Evolutionary conservation across 1,284 basidiomycete species (phyloP), one percentile per base, ranked within the genome.

Genomic region (Rhodotorula sp.): DNA sequence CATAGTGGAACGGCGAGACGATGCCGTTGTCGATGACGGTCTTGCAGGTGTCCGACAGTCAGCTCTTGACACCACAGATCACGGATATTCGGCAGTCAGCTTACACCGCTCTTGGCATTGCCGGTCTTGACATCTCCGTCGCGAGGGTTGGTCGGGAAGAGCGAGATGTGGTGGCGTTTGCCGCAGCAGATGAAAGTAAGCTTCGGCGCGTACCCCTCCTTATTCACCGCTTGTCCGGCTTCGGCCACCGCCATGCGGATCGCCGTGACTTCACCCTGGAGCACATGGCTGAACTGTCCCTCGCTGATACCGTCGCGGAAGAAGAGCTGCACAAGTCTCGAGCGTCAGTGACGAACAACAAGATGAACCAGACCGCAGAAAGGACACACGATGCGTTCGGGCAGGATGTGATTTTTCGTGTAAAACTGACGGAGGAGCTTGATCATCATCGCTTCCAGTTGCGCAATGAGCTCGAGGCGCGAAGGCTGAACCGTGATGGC

Each of bases 111-210:
- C 17, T 29, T 37, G 44, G 45, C 51, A 29, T 62, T 62, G 29
- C 60, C 55, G 24, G 56, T 44, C 56, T 58, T 58, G 22, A 12
- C 24, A 18, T 58, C 56, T 24, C 14, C 22, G 24, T 42, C 42
- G 24, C 4, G 24, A 4, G 7, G n/a, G 6, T 17, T 17, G 4
- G 15, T 15, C 45, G 70, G 64, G 57, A 71, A 71, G 46, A 71
- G 5, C n/a, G 62, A 60, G 15, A 90, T 90, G 78, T 91, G 89
- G 75, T 91, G 60, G 6, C 46, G 22, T 30, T 61, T 61, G 30
- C 88, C 89, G 78, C 89, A 91, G 67, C 91, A 86, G 71, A 92
- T 86, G 72, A 91, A 89, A 14, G 87, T 89, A 17, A 93, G 80
- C 86, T 46, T 15, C 4, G 91, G 6, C 3, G 78, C 82, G 80